These are phyloP conservation scores for Sporisorium iseilematis-ciliati DNA, from an alignment of 1,284 basidiomycete genomes.

Conservation along the genomic window DNA sequence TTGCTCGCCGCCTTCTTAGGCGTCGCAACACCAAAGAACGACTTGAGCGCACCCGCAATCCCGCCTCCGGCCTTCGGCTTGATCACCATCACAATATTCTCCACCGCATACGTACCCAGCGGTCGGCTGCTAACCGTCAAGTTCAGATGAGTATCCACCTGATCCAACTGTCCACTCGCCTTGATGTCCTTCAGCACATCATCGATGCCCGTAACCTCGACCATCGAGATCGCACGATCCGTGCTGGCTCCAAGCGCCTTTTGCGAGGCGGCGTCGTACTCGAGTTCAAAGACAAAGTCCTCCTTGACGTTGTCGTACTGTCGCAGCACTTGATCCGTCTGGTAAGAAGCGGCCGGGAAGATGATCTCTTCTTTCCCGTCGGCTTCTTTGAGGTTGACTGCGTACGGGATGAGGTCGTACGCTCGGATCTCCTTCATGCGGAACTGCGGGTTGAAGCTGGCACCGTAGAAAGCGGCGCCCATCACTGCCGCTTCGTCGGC, in stretches of 20 bases:
- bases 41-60: slow-evolving; percentile 61
- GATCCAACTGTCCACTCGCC: slow-evolving; percentile 51
- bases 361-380: slow-evolving; percentile 50
- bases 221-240: slow-evolving; percentile 43
- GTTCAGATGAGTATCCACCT: slow-evolving; percentile 64
- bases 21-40: slow-evolving; percentile 60
- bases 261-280: slow-evolving; percentile 46
- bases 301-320: slow-evolving; percentile 52
- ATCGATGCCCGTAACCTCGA: slow-evolving; percentile 58
- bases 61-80: slow-evolving; percentile 60
- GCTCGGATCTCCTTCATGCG: slow-evolving; percentile 94
- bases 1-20: slow-evolving; percentile 39
- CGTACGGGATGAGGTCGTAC: slow-evolving; percentile 73
- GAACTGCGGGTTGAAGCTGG: slow-evolving; percentile 88
- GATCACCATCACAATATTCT: slow-evolving; percentile 57
- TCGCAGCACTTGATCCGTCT: slow-evolving; percentile 33
- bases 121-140: slow-evolving; percentile 58
- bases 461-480: slow-evolving; percentile 90
- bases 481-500: slow-evolving; percentile 96
- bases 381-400: slow-evolving; percentile 55
- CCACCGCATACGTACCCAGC: slow-evolving; percentile 59
- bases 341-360: slow-evolving; percentile 58
- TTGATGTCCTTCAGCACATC: slow-evolving; percentile 57
- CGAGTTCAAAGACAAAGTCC: slow-evolving; percentile 61
- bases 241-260: slow-evolving; percentile 34